These are phyloP conservation scores for Metschnikowia cubensis DNA, from an alignment of 805 yeast species.

Conservation along the genomic window DNA sequence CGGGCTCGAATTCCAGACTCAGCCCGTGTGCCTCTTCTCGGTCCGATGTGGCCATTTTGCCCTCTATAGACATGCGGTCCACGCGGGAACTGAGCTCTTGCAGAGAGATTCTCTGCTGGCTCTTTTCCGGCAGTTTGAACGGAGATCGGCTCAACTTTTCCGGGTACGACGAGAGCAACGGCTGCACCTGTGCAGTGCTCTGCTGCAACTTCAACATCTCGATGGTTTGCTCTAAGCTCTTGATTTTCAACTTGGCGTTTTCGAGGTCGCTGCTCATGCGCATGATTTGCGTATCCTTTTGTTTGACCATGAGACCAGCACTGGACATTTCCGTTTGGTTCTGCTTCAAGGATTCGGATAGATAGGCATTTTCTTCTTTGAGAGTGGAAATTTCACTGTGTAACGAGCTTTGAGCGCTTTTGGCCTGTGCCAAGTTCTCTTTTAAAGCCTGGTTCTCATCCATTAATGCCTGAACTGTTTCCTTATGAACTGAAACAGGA, in stretches of 20 bases:
- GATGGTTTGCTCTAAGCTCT: conserved; percentile 49
- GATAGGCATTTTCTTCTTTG: conserved; percentile 25
- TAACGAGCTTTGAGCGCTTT: conserved; percentile 21
- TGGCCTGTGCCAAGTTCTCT: conserved; percentile 18
- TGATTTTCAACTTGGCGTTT: conserved; percentile 46
- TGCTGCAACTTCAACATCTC: conserved; percentile 28
- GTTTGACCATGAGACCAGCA: conserved; percentile 50
- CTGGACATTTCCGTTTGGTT: conserved; percentile 37
- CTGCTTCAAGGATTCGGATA: conserved; percentile 7
- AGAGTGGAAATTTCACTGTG: conserved; percentile 23
- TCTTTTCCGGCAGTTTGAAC: conserved; percentile 13
- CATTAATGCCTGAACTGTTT: conserved; percentile 41
- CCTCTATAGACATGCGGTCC: conserved; percentile 37
- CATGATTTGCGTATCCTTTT: conserved; percentile 65
- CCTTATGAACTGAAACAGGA: conserved; percentile 1
- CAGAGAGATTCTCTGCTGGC: conserved; percentile 22
- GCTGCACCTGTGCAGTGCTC: conserved; percentile 11
- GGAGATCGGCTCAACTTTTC: conserved; percentile 10
- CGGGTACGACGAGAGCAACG: conserved; percentile 4
- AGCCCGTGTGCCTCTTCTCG: background rate
- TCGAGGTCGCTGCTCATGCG: conserved; percentile 62
- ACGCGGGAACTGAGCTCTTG: conserved; percentile 40
- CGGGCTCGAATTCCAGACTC: conserved; percentile 3
- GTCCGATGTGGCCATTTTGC: conserved; percentile 6
- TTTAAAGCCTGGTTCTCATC: conserved; percentile 50